Conservation (phyloP, 116 monocot species). For the Phalaenopsis hybrid region DNA sequence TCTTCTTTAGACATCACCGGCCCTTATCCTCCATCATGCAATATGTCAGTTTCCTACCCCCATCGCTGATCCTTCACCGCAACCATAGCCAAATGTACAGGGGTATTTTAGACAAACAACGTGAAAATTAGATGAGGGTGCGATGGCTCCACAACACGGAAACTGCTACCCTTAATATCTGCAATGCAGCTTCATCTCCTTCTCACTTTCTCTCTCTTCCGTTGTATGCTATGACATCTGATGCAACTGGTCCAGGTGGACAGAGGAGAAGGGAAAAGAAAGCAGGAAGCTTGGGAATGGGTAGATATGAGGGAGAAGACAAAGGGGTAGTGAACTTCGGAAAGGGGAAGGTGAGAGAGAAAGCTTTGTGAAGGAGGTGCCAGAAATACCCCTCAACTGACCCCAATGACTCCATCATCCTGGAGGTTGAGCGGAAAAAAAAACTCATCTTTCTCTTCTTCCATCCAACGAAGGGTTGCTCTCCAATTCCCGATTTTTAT, state of each 20-base stretch:
- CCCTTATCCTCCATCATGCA: too few species aligned
- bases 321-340: background rate
- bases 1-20: too few species aligned
- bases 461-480: conserved; percentile 2
- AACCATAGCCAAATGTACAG: too few species aligned
- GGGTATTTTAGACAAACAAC: too few species aligned
- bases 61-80: too few species aligned
- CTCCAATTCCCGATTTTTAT: conserved; percentile 3
- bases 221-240: background rate
- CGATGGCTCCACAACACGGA: too few species aligned
- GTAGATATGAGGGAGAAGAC: background rate
- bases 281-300: background rate
- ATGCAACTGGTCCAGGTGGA: background rate
- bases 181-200: too few species aligned
- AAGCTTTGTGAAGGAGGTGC: background rate
- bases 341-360: background rate
- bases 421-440: background rate
- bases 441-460: conserved; percentile 4
- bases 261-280: background rate
- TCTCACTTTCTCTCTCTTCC: too few species aligned
- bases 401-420: background rate
- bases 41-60: too few species aligned
- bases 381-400: conserved; percentile 8
- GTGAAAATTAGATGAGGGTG: too few species aligned
- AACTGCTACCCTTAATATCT: too few species aligned